Evolutionary conservation across 495 filamentous ascomycete genomes (phyloP), one percentile per base, ranked within the genome.

Genomic region (Xylaria grammica): DNA sequence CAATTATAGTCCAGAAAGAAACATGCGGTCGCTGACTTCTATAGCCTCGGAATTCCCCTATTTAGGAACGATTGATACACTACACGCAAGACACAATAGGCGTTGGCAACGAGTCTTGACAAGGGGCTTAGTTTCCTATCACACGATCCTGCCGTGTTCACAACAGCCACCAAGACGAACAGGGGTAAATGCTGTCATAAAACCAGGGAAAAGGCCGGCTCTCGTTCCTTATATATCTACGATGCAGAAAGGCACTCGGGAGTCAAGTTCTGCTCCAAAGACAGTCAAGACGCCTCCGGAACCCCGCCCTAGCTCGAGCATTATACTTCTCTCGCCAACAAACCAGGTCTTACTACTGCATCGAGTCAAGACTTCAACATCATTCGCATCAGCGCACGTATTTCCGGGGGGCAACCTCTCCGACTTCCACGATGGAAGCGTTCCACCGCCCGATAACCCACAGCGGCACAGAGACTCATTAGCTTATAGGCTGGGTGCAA

Each of bases 401-500:
- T 99, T 99, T 69, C 95, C 95, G 0, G 95, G 95, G n/a, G 95
- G 95, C 0, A 93, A 95, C 65, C 78, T 96, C 8, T 90, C 90
- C 0, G 56, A 77, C 0, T 84, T 86, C 45, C 88, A 92, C 62
- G 92, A 97, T 62, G 91, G 89, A 8, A 65, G 76, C 0, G 80
- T 87, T 29, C 86, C 87, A 6, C 69, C 74, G 0, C 71, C 80
- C 0, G 78, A 81, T 6, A 71, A 75, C 38, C 65, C 69, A 0
- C 73, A 74, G n/a, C 72, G 87, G 13, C 91, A 96, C 72, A 72
- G 81, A 7, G 92, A 96, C 72, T 84, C 84, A 4, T 71, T 78
- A 19, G 82, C 83, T 7, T 97, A 97, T 68, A 80, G 93, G 11
- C 74, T 90, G 15, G 93, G 87, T 24, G 95, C 94, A 0, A 87